Evolutionary conservation across 495 filamentous ascomycete genomes (phyloP), one percentile per base, ranked within the genome.

Genomic region (Podospora fimiseda): DNA sequence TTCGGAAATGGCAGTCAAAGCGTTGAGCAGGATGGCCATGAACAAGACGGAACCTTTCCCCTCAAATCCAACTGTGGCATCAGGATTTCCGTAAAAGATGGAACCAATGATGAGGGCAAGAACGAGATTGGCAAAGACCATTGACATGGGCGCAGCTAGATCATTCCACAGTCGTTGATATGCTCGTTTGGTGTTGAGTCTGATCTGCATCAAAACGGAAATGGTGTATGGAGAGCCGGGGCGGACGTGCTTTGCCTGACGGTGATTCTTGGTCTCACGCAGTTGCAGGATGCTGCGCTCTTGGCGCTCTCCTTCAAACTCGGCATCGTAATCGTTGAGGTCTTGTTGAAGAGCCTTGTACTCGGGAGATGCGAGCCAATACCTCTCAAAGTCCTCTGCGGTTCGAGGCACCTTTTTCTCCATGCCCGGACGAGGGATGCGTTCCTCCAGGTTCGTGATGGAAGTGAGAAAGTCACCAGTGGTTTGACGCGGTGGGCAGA

Each of bases 381-480:
- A 78, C 73, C 15, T 63, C 59, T 70, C 89, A 77, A 47, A 92
- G 67, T 64, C 87, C 75, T 68, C 79, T 67, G 21, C 83, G 62
- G 23, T 85, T 80, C 68, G 82, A 74, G 33, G 89, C 75, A 50
- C 81, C 73, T 36, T 76, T 5, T 65, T 73, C 58, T 89, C 85
- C 53, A 76, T 81, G 3, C 85, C 88, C 9, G 74, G 70, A 14
- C 82, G 80, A 54, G 85, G 80, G 15, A 76, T 71, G 15, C 88
- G 74, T 50, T 88, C 86, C n/a, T 75, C 74, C 2, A 83, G 80
- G 61, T 88, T 86, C 5, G 87, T 89, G 21, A 90, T 72, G 7
- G 85, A 82, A 13, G 88, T 91, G 15, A 93, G 68, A 71, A 90
- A 82, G 73, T 89, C 73, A 77, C 85, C 83, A 1, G 86, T 87